Evolutionary conservation across 176 grass and related monocot genomes (phyloP).

Genomic region (Musa acuminata): DNA sequence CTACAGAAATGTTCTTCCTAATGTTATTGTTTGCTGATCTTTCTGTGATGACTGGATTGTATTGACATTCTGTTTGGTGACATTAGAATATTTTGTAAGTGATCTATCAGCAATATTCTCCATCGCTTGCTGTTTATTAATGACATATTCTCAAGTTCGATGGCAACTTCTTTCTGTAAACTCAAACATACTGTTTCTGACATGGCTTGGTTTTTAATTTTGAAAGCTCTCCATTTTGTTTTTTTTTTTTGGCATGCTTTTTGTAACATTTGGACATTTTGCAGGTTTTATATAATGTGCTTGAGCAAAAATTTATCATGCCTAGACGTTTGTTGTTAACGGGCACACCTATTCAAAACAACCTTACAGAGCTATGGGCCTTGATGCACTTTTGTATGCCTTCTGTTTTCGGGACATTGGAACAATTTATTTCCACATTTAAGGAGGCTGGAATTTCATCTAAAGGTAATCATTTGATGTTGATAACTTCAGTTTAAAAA

Average conservation of each 20-base stretch:
- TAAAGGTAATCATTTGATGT: conserved; percentile 32
- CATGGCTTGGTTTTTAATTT: not conserved
- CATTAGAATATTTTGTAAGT: too few relatives aligned
- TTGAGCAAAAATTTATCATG: conserved; percentile 72
- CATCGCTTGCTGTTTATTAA: too few relatives aligned
- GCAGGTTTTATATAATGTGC: conserved; percentile 84
- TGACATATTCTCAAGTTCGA: too few relatives aligned
- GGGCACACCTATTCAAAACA: conserved; percentile 93
- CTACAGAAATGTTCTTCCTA: too few relatives aligned
- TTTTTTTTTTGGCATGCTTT: not conserved
- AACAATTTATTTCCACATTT: conserved; percentile 72
- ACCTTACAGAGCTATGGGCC: conserved; percentile 84
- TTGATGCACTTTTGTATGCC: conserved; percentile 95
- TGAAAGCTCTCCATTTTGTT: not conserved
- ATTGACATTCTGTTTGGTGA: too few relatives aligned
- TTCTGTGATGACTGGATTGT: too few relatives aligned
- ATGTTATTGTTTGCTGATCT: too few relatives aligned
- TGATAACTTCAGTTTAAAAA: not conserved
- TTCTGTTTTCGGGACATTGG: conserved; percentile 60
- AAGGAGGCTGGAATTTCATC: conserved; percentile 44
- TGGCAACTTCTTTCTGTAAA: too few relatives aligned
- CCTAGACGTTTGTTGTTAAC: conserved; percentile 75
- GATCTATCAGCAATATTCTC: too few relatives aligned
- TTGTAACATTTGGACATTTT: conserved; percentile 13
- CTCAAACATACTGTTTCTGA: conserved; percentile 1